These are phyloP conservation scores for Suhomyces guaymorum DNA, from an alignment of 1,139 yeast species.

Conservation along the genomic window DNA sequence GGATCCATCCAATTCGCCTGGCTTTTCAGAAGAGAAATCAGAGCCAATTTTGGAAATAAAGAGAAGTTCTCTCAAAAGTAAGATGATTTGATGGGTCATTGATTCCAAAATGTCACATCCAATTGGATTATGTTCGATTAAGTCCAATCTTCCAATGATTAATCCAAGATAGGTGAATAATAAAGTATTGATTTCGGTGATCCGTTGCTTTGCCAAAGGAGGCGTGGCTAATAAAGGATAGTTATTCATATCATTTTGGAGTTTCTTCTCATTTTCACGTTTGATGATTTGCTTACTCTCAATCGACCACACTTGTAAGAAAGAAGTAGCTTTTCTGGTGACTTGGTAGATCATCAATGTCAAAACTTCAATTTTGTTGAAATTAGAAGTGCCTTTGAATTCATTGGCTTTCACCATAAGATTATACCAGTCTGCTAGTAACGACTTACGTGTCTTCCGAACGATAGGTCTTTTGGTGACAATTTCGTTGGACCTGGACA, in stretches of 20 bases:
- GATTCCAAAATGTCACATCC: conserved; percentile 70
- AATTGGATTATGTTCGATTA: conserved; percentile 68
- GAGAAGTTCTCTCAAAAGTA: conserved; percentile 62
- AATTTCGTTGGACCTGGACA: conserved; percentile 78
- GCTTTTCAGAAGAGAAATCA: conserved; percentile 42
- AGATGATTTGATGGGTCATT: conserved; percentile 66
- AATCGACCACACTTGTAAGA: conserved; percentile 73
- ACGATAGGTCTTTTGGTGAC: conserved; percentile 72
- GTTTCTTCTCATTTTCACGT: conserved; percentile 36
- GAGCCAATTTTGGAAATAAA: conserved; percentile 61
- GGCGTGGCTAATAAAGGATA: conserved; percentile 52
- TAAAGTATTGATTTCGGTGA: conserved; percentile 73
- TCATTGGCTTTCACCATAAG: conserved; percentile 85
- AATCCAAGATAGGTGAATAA: conserved; percentile 70
- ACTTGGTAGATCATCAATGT: conserved; percentile 76
- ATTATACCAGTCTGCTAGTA: conserved; percentile 89
- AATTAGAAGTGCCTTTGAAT: conserved; percentile 69
- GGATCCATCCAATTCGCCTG: conserved; percentile 53
- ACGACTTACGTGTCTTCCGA: conserved; percentile 70
- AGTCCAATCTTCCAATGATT: conserved; percentile 69
- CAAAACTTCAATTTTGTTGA: conserved; percentile 65
- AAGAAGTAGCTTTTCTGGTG: conserved; percentile 67
- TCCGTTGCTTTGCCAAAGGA: conserved; percentile 69
- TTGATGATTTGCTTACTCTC: conserved; percentile 50
- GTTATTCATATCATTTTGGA: conserved; percentile 42